These are phyloP conservation scores for Priceomyces medius DNA, from an alignment of 805 yeast genomes.

Conservation along the genomic window DNA sequence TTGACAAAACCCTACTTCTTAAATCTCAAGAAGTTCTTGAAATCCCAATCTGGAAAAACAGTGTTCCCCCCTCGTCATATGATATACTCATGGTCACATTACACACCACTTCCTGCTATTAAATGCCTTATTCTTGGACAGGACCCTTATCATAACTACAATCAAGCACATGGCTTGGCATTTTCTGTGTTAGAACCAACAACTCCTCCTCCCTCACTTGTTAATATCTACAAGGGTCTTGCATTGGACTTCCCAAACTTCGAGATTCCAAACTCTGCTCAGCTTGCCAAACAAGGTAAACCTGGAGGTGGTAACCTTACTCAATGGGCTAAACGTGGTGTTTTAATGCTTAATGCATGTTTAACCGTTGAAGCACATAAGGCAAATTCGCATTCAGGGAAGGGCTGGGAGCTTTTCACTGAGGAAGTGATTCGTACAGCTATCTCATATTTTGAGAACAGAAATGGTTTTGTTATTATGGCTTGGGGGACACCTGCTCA, in stretches of 20 bases:
- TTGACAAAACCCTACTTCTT: conserved; percentile 84
- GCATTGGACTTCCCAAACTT: conserved; percentile 66
- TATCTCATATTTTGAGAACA: conserved; percentile 35
- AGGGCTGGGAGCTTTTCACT: conserved; percentile 93
- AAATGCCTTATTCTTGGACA: conserved; percentile 87
- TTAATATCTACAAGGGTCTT: conserved; percentile 82
- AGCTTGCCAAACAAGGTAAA: conserved; percentile 20
- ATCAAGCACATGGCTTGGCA: conserved; percentile 96
- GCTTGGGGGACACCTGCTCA: conserved; percentile 84
- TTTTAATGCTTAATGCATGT: conserved; percentile 80
- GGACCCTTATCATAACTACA: conserved; percentile 90
- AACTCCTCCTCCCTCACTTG: conserved; percentile 79
- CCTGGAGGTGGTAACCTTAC: conserved; percentile 65
- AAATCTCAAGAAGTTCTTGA: conserved; percentile 62
- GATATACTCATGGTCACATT: conserved; percentile 88
- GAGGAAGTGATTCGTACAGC: conserved; percentile 60
- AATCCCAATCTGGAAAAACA: conserved; percentile 45
- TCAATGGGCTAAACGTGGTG: conserved; percentile 87
- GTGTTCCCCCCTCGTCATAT: conserved; percentile 78
- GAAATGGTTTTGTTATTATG: conserved; percentile 63
- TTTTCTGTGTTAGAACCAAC: conserved; percentile 83
- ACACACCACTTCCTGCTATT: conserved; percentile 72
- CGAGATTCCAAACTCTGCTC: conserved; percentile 46
- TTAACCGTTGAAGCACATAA: conserved; percentile 90
- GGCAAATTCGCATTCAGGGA: conserved; percentile 87